Evolutionary conservation across 176 grass and related monocot genomes (phyloP), one percentile per base, ranked within the genome.

Genomic region (Zoysia japonica): DNA sequence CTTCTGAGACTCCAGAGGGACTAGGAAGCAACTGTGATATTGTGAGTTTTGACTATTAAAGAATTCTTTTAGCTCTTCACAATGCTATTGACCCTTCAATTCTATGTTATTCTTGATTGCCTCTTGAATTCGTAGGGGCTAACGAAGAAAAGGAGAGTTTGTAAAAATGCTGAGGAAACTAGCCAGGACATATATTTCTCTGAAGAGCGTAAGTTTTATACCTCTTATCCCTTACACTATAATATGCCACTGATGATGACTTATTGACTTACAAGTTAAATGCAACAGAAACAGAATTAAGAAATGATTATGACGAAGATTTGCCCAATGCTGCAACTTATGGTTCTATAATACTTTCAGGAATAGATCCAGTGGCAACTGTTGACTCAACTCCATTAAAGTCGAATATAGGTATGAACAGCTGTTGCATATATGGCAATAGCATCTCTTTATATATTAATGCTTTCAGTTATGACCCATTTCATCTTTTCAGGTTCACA

Each of bases 181-280:
- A 69, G 20, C 20, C 62, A 64, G 0, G 5, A 3, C 39, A 3
- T n/a, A 20, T 7, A 14, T 40, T 17, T 42, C 8, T 82, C 36
- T 66, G 56, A 56, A 71, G 66, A 82, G 3, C 1, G 85, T 87
- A 71, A 77, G 65, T 82, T 80, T 68, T 55, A 8, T 10, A 46
- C 48, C n/a, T 16, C 9, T 53, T 37, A 35, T 12, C 19, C 75
- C 5, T 11, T 13, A 37, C 43, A 36, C 9, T 61, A 80, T 20
- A 61, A 67, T 37, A 37, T 9, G 61, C 11, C 9, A 51, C 9
- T 61, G 28, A 28, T 28, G 28, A 28, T 28, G 28, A 28, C 28
- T 28, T 28, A 68, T 2, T 69, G 49, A 6, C 52, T 86, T 75
- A 86, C 39, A 43, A 61, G 36, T 35, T 50, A 57, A 74, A 57